Percentiles rank a stretch among this genome's conserved stretches.
These are phyloP conservation scores for Mrakia blollopis DNA, from an alignment of 768 basidiomycete species.

Conservation along the genomic window DNA sequence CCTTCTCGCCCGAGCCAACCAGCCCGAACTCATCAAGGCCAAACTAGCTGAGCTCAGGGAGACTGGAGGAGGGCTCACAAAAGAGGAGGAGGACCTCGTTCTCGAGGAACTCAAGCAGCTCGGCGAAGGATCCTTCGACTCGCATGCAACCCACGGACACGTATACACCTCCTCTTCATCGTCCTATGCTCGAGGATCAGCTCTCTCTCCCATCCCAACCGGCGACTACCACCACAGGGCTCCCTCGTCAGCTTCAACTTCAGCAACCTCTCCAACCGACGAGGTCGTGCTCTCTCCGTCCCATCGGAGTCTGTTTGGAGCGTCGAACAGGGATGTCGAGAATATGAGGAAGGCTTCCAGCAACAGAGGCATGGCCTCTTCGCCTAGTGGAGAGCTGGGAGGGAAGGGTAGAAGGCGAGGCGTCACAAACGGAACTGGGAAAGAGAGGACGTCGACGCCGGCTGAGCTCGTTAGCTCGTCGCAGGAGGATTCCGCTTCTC, in stretches of 20 bases:
- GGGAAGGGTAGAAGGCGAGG: background rate
- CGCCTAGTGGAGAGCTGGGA: background rate
- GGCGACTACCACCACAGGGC: background rate
- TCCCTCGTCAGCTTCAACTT: background rate
- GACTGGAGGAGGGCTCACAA: background rate
- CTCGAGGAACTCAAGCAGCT: slow-evolving; percentile 24
- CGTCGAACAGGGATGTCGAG: background rate
- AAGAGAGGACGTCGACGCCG: background rate
- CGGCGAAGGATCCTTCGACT: background rate
- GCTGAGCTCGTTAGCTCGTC: background rate
- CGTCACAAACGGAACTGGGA: background rate
- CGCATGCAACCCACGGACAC: background rate
- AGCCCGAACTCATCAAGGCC: slow-evolving; percentile 1
- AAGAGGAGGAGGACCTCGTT: slow-evolving; percentile 31
- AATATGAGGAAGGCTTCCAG: slow-evolving; percentile 17
- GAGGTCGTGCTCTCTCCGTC: slow-evolving; percentile 2
- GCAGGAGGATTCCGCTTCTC: no score
- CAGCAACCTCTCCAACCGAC: background rate
- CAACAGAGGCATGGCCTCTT: background rate
- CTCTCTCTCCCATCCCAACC: background rate
- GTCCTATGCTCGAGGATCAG: background rate
- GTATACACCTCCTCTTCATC: background rate
- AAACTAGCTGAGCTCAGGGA: slow-evolving; percentile 19
- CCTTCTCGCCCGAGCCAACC: slow-evolving; percentile 17
- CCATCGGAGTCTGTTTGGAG: slow-evolving; percentile 25